Evolutionary conservation across 441 rosid species (phyloP), one percentile per base, ranked within the genome.

Genomic region (Manihot esculenta): DNA sequence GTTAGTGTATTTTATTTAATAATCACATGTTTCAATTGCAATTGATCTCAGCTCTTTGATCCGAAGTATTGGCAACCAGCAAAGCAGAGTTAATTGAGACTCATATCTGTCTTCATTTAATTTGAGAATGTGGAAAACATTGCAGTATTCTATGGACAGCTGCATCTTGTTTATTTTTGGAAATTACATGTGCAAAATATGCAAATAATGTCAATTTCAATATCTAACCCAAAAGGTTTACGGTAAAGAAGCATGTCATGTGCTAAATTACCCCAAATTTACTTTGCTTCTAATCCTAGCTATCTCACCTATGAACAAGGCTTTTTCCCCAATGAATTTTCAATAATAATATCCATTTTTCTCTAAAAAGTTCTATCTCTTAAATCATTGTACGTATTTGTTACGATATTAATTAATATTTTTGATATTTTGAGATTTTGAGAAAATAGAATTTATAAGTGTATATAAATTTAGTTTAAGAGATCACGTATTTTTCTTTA

Each of bases 201-300:
- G 62, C 11, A 55, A 57, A 17, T 38, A 1, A 68, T 62, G 76
- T 61, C 47, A 21, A 69, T 69, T 69, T 45, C 64, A 0, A 10
- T 45, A 53, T 48, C 45, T 21, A 62, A 7, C 8, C 17, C 44
- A 14, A 20, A 17, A 9, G 2, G 20, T n/a, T 33, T 9, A 23
- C 33, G 42, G 1, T 26, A 47, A 18, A 17, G 18, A 5, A 65
- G 61, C 73, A 64, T 62, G 62, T 10, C 77, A 79, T 50, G 81
- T 72, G 83, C 48, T 50, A 7, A 60, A 38, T 79, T 72, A 45
- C 84, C 63, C 0, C 18, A 76, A 69, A 48, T 55, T 75, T 41
- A 68, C 64, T 49, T 12, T 1, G 15, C 48, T 55, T 9, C 17
- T 21, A n/a, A n/a, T n/a, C n/a, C n/a, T n/a, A n/a, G n/a, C n/a